Evolutionary conservation across 106 monocot genomes (phyloP), one percentile per base, ranked within the genome.

Genomic region (Allium sativum): DNA sequence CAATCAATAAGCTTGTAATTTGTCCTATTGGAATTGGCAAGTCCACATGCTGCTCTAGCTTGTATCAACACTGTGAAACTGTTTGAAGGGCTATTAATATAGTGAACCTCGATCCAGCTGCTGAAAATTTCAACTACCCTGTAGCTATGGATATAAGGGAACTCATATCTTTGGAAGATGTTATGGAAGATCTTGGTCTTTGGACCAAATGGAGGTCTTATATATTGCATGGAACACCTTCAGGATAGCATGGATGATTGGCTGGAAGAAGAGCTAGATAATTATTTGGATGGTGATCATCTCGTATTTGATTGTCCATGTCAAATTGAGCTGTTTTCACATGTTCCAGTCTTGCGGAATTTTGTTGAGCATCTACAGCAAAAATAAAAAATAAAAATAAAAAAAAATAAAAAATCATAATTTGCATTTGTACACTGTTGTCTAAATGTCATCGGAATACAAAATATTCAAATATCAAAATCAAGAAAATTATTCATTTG

Each of bases 21-120:
- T n/a, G n/a, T n/a, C n/a, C n/a, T n/a, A n/a, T n/a, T n/a, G n/a
- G n/a, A n/a, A n/a, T n/a, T n/a, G n/a, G n/a, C n/a, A n/a, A 96
- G 96, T 91, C 84, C 10, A 91, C 96, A 3, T 96, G 91, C 56
- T 96, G 91, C 64, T 96, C 96, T 56, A 96, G 76, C 62, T 79
- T 96, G 59, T 76, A 80, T 46, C 77, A 88, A 55, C 91, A 91
- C 56, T 96, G 91, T 13, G 71, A 84, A 62, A 75, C 91, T 52
- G 17, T 73, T 40, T 21, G 82, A 56, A 81, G 96, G 64, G 80
- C 72, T 15, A 70, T 91, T 20, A 81, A 91, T 75, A 69, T 96
- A 21, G 84, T 96, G 64, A 96, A 96, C 60, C 77, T 96, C 9
- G 96, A 96, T 51, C 96, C 96, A n/a, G 96, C 95, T 48, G 87